These are phyloP conservation scores for Usnea hakonensis DNA, from an alignment of 495 filamentous ascomycete genomes.

Conservation along the genomic window DNA sequence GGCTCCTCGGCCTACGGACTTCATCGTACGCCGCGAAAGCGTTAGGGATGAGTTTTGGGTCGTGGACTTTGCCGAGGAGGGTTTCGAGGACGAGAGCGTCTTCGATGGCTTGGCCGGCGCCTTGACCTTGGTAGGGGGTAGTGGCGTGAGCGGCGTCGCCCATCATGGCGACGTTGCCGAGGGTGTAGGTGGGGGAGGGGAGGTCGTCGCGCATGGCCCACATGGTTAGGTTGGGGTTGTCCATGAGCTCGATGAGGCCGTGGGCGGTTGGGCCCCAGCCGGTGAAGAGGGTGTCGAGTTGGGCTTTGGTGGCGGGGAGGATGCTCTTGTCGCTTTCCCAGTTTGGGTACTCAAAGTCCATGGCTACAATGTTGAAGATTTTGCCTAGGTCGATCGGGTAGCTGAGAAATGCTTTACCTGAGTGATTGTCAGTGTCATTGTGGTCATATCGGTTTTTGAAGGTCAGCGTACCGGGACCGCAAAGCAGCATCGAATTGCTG, in stretches of 20 bases:
- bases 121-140: constrained; percentile 33
- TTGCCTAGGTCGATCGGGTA: constrained; percentile 40
- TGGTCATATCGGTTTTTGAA: not conserved
- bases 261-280: not conserved
- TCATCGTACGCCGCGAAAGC: constrained; percentile 19
- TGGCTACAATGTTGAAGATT: constrained; percentile 33
- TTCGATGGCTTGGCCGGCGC: constrained; percentile 34
- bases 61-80: constrained; percentile 19
- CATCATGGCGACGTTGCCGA: constrained; percentile 32
- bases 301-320: not conserved
- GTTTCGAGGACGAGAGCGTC: constrained; percentile 27
- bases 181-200: constrained; percentile 20
- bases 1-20: constrained; percentile 21
- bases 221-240: not conserved
- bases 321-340: constrained; percentile 5
- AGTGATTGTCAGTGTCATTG: not conserved
- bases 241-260: constrained; percentile 8
- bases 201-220: constrained; percentile 3
- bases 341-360: constrained; percentile 23
- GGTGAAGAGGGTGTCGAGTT: not conserved
- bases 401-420: constrained; percentile 29
- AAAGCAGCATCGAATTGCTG: constrained; percentile 10
- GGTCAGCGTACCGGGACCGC: constrained; percentile 9
- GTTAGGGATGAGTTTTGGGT: not conserved
- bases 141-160: constrained; percentile 42